Conservation (phyloP, 1,139 yeast genomes). For the Diutina pseudorugosa region DNA sequence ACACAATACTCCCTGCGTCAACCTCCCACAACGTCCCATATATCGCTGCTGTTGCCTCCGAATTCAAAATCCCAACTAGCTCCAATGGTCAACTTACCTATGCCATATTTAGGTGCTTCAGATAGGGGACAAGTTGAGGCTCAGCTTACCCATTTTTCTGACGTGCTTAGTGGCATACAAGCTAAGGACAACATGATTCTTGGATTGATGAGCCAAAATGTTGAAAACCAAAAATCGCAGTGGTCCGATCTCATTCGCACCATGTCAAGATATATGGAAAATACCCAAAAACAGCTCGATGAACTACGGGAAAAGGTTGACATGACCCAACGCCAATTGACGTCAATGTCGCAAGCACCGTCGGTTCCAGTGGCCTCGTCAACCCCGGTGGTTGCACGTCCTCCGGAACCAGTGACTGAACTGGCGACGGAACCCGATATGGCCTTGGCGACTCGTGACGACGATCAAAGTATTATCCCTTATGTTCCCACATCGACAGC, state of each 20-base stretch:
- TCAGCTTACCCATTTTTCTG: not conserved
- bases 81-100: not conserved
- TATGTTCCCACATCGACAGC: not conserved
- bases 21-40: too few species aligned
- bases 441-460: too few species aligned
- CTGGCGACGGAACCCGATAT: too few species aligned
- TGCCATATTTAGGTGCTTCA: not conserved
- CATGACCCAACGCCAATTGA: not conserved
- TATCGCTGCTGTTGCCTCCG: too few species aligned
- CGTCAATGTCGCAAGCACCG: not conserved
- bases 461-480: too few species aligned
- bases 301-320: not conserved
- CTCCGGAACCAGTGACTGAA: too few species aligned
- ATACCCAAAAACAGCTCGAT: not conserved
- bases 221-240: not conserved
- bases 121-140: not conserved
- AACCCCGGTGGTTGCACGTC: too few species aligned
- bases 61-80: not conserved
- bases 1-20: too few species aligned
- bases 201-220: not conserved
- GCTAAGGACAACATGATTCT: not conserved
- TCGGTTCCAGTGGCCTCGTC: too few species aligned
- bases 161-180: not conserved
- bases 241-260: not conserved
- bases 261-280: not conserved